Evolutionary conservation across 2,329 filamentous ascomycete genomes (phyloP).

Genomic region (Colletotrichum scovillei): DNA sequence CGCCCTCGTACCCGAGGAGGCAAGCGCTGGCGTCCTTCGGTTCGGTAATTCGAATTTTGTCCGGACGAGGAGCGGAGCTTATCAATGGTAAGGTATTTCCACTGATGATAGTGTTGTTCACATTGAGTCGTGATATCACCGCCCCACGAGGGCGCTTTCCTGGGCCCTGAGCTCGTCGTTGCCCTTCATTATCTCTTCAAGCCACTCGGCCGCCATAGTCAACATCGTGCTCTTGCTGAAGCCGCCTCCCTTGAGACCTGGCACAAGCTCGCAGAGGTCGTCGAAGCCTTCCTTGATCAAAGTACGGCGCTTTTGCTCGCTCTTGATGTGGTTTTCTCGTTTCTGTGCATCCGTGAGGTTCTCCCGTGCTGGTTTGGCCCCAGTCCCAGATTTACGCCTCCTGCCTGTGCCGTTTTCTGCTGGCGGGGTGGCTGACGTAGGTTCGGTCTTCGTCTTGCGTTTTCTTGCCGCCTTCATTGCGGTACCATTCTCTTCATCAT

Average conservation of each 20-base stretch:
- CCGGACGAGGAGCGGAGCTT: neutral
- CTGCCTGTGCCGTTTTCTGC: conserved; percentile 53
- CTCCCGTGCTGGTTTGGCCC: conserved; percentile 64
- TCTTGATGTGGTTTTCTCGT: conserved; percentile 86
- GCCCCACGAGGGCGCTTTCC: conserved; percentile 54
- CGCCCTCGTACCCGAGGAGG: neutral
- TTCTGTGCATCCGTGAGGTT: conserved; percentile 88
- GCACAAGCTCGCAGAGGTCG: conserved; percentile 81
- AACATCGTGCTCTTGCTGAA: conserved; percentile 88
- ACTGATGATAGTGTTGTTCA: neutral
- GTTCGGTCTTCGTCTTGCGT: conserved; percentile 60
- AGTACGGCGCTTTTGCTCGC: conserved; percentile 87
- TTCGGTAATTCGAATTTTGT: neutral
- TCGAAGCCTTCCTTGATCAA: conserved; percentile 87
- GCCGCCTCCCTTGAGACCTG: conserved; percentile 77
- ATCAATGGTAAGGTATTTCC: neutral
- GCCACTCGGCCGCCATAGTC: conserved; percentile 79
- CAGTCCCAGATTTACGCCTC: conserved; percentile 61
- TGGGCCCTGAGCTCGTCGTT: conserved; percentile 72
- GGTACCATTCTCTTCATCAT: conserved; percentile 52
- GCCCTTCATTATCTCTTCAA: conserved; percentile 77
- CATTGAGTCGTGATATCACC: neutral
- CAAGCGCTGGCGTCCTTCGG: neutral
- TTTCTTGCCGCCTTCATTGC: conserved; percentile 51
- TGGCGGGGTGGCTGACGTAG: conserved; percentile 45